These are phyloP conservation scores for Colletotrichum costaricense DNA, from an alignment of 2,329 filamentous ascomycete species.

Conservation along the genomic window DNA sequence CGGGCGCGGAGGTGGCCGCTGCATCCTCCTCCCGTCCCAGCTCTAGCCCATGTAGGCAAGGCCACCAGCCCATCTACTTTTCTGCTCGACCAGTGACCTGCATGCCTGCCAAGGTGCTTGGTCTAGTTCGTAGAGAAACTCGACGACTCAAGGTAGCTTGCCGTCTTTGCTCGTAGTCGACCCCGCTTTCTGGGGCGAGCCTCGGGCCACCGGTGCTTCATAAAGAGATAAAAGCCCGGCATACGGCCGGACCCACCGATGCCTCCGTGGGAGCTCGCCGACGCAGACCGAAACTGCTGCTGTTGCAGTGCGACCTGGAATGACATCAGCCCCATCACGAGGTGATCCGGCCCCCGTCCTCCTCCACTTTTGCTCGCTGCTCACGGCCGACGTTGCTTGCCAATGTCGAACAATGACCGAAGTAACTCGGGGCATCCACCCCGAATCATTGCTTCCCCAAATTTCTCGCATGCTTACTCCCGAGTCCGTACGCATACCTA, in stretches of 20 bases:
- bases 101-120: background rate
- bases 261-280: slow-evolving; percentile 29
- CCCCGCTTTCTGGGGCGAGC: slow-evolving; percentile 14
- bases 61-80: background rate
- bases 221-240: slow-evolving; percentile 22
- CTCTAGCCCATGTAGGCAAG: slow-evolving; percentile 3
- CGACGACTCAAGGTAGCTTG: background rate
- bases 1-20: background rate
- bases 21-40: background rate
- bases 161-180: background rate
- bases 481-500: too few relatives aligned
- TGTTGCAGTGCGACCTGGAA: slow-evolving; percentile 22
- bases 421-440: slow-evolving; percentile 18
- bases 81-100: background rate
- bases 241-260: slow-evolving; percentile 33
- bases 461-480: background rate
- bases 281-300: slow-evolving; percentile 30
- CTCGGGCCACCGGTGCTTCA: slow-evolving; percentile 31
- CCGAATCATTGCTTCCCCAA: slow-evolving; percentile 11
- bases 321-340: slow-evolving; percentile 32
- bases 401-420: slow-evolving; percentile 18
- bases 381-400: slow-evolving; percentile 24
- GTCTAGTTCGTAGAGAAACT: background rate
- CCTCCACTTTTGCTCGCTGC: slow-evolving; percentile 27
- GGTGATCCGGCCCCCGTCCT: slow-evolving; percentile 18